phyloP scores from a whole-genome alignment of 192 early-diverging fungal genomes.

The Spinellus fusiger region DNA sequence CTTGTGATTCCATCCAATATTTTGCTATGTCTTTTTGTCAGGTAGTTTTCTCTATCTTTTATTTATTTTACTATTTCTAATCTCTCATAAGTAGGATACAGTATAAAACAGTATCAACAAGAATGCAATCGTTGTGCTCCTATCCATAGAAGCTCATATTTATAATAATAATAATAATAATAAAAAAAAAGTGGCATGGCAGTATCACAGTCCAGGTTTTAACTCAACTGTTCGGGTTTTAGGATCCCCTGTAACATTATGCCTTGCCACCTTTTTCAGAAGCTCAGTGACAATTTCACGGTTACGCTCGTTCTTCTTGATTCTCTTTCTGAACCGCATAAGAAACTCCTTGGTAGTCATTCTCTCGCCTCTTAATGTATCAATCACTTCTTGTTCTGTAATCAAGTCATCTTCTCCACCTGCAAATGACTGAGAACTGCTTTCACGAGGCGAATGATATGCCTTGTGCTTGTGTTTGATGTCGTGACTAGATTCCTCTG shows the following conservation, averaged over 20 bases:
- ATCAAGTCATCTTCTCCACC: slow-evolving; percentile 41
- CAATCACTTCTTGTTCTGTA: slow-evolving; percentile 61
- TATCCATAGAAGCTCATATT: no score
- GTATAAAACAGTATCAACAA: no score
- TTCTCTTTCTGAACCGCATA: slow-evolving; percentile 51
- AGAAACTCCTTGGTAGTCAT: slow-evolving; percentile 64
- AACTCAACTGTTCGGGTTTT: slow-evolving; percentile 26
- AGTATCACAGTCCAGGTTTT: slow-evolving; percentile 19
- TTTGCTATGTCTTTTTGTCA: no score
- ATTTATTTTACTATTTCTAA: no score
- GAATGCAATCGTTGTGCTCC: no score
- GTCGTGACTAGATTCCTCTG: background rate
- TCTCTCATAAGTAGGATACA: no score
- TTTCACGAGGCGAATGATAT: background rate
- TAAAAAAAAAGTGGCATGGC: no score
- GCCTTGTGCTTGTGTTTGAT: background rate
- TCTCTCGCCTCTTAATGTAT: slow-evolving; percentile 44
- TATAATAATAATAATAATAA: no score
- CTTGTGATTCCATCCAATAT: no score
- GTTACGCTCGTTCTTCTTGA: slow-evolving; percentile 47
- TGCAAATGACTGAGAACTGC: background rate
- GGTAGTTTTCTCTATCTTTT: no score
- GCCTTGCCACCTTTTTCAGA: slow-evolving; percentile 43
- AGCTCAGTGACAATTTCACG: slow-evolving; percentile 35
- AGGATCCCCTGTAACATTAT: slow-evolving; percentile 21